Base-by-base conservation (phyloP, 164 flowering plant species). In the Sextonia rubra region DNA sequence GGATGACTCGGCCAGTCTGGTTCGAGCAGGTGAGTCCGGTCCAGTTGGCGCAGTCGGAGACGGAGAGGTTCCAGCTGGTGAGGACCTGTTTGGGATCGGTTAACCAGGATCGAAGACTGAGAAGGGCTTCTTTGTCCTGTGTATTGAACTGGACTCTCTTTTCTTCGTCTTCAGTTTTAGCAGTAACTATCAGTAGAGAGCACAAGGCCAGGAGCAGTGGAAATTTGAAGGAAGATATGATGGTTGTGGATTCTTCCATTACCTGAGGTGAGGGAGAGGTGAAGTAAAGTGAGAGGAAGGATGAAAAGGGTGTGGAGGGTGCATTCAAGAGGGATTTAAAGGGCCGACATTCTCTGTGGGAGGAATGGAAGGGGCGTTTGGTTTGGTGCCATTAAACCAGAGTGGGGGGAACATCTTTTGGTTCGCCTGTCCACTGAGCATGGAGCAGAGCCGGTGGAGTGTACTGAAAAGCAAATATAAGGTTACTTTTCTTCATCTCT, bases 11-110 rank as follows among this genome's bases (percentile, higher is more conserved):
- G 22, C 92, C 90, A 14, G 86, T 77, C 64, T 20, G 75, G 70
- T 81, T 81, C 0, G 80, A 74, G 76, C 94, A 87, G 62, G 82
- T 69, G 61, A 94, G 5, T 17, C 98, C 97, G 1, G 88, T 84
- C 96, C 91, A 91, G 77, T 80, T 84, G 44, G 79, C 48, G 77
- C 93, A 86, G 72, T 71, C 73, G 29, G 81, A 74, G 26, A 83
- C 87, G 7, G 22, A 48, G 72, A 97, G 91, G 64, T 74, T 77
- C 0, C 88, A 66, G 52, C 91, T 80, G 64, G 68, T 71, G 64
- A 73, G 84, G n/a, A 20, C 14, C 58, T 52, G 58, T 64, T 70
- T 73, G 0, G 96, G 90, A 81, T 87, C 89, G 25, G 70, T 80
- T 12, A 89, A 32, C 74, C 74, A 72, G 15, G 91, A 84, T 69